A percentile compares a stretch with the other conserved stretches of the same genome.
Evolutionary conservation across 2,329 filamentous ascomycete genomes (phyloP).

Genomic region (Bipolaris victoriae): DNA sequence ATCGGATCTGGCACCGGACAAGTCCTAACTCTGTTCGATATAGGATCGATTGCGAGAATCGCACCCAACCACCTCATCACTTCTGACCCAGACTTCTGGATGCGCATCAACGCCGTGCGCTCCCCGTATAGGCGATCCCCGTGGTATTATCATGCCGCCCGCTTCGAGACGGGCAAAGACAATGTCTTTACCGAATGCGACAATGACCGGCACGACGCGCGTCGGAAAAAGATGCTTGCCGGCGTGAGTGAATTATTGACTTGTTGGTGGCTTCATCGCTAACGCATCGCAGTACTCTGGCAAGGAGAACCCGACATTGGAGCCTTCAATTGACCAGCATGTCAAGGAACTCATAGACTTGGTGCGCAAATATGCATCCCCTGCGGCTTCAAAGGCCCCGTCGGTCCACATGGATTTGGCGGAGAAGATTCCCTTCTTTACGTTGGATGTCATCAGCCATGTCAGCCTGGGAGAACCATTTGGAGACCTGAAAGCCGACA

Average conservation of each 20-base stretch:
- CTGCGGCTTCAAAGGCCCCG: slow-evolving; percentile 20
- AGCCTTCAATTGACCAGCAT: slow-evolving; percentile 57
- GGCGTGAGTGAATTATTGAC: slow-evolving; percentile 46
- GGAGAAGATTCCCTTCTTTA: slow-evolving; percentile 58
- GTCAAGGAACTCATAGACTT: slow-evolving; percentile 57
- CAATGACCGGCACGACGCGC: slow-evolving; percentile 54
- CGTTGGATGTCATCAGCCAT: slow-evolving; percentile 62
- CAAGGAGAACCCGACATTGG: slow-evolving; percentile 60
- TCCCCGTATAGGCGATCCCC: slow-evolving; percentile 50
- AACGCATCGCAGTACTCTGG: slow-evolving; percentile 57
- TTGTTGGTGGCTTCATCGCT: neutral
- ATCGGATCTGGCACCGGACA: neutral
- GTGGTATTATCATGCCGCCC: slow-evolving; percentile 52
- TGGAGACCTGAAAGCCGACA: slow-evolving; percentile 58
- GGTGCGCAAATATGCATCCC: slow-evolving; percentile 55
- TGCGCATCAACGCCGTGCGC: slow-evolving; percentile 51
- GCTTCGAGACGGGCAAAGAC: slow-evolving; percentile 61
- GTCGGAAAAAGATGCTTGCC: slow-evolving; percentile 57
- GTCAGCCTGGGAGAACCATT: slow-evolving; percentile 61
- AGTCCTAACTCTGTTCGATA: slow-evolving; percentile 15
- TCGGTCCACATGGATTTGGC: slow-evolving; percentile 56
- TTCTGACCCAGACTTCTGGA: slow-evolving; percentile 55
- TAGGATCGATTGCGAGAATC: slow-evolving; percentile 54
- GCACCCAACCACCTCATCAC: slow-evolving; percentile 59
- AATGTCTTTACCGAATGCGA: slow-evolving; percentile 62